Evolutionary conservation across 192 early-diverging fungal genomes (phyloP).

Genomic region (Gigaspora rosea): DNA sequence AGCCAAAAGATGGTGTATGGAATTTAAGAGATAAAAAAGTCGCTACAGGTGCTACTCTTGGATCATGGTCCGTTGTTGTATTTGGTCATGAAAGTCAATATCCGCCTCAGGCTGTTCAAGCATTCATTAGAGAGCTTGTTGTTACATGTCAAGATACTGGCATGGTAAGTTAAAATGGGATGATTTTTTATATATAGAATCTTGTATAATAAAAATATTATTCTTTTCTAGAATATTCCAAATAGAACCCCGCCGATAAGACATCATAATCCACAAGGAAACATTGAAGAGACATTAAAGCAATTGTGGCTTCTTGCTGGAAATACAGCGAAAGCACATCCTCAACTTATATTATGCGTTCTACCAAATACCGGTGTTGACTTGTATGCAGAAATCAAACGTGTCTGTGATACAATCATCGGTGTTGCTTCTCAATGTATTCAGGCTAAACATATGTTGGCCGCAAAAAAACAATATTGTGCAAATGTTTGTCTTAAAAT

Average conservation of each 20-base stretch:
- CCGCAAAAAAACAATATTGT: slow-evolving; percentile 85
- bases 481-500: slow-evolving; percentile 94
- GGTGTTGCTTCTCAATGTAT: slow-evolving; percentile 91
- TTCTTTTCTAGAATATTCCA: slow-evolving; percentile 30
- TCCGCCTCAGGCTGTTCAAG: slow-evolving; percentile 54
- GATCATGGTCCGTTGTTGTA: slow-evolving; percentile 82
- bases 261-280: slow-evolving; percentile 61
- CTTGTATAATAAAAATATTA: too few species aligned
- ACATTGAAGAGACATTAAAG: slow-evolving; percentile 69
- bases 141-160: slow-evolving; percentile 74
- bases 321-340: slow-evolving; percentile 61
- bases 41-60: slow-evolving; percentile 68
- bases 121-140: slow-evolving; percentile 74
- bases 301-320: slow-evolving; percentile 71
- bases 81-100: slow-evolving; percentile 63
- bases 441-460: slow-evolving; percentile 73
- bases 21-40: slow-evolving; percentile 85
- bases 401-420: slow-evolving; percentile 82
- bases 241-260: slow-evolving; percentile 49
- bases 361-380: slow-evolving; percentile 77
- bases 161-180: slow-evolving; percentile 47
- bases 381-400: slow-evolving; percentile 82
- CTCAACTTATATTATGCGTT: slow-evolving; percentile 81
- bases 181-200: too few species aligned
- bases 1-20: slow-evolving; percentile 79